Base-by-base conservation (phyloP, 2,329 filamentous ascomycete species). In the Cytospora mali region DNA sequence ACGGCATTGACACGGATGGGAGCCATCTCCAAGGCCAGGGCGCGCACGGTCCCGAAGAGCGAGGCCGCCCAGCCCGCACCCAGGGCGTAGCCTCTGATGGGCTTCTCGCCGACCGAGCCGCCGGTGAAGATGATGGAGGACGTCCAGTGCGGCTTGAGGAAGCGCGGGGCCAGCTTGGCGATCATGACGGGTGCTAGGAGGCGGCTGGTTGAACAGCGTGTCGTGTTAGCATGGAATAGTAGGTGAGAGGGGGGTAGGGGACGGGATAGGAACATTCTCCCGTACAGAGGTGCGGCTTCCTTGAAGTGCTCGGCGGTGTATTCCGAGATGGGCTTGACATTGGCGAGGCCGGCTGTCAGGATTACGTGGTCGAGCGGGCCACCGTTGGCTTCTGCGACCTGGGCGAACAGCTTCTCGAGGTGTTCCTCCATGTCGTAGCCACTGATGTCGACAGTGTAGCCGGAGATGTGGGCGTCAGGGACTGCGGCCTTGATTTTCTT, bases 1-100 rank as follows among this genome's bases (percentile, higher is more conserved):
- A 85, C 77, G 2, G 79, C 68, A 67, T 85, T 85, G 25, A 84
- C 81, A 2, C 83, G 70, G 4, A 84, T 72, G 0, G 82, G 83
- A 66, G 77, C 78, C 62, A 85, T 65, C 65, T 85, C 82, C 59
- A 84, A 68, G 7, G 83, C 82, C 35, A 86, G 70, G 27, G 75
- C 77, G 2, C 80, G 71, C 21, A 76, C 75, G 71, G 84, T 76
- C n/a, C 78, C 76, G 55, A 80, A 75, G 33, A 80, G 65, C 0
- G 77, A 81, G 0, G 78, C 76, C 0, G 78, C 77, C 42, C 54
- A 58, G 61, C 78, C 83, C 7, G 73, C 73, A 78, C 80, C 83
- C 0, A 57, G 27, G 4, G 53, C 58, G 14, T 39, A 55, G 39
- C 78, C 72, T 3, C 77, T 75, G 6, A 76, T 74, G 0, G 82